A percentile compares a stretch with the other conserved stretches of the same genome.
phyloP scores from a whole-genome alignment of 768 basidiomycete genomes.

The Phanerochaete sordida region DNA sequence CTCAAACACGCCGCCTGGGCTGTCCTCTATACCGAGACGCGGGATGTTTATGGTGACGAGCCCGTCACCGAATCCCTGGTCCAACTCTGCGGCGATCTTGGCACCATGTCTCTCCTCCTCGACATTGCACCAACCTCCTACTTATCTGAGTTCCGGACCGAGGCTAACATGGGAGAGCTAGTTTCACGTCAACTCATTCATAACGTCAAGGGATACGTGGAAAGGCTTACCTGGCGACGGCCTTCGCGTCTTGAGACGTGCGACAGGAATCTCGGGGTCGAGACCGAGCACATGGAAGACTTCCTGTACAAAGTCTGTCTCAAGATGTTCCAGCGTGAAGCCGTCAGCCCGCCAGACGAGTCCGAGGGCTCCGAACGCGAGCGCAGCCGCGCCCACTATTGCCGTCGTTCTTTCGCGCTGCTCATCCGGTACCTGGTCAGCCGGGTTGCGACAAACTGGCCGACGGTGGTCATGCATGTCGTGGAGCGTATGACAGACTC shows the following conservation, averaged over 20 bases:
- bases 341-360: background rate
- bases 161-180: conserved; percentile 40
- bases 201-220: conserved; percentile 22
- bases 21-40: conserved; percentile 18
- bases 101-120: conserved; percentile 37
- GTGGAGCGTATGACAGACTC: conserved; percentile 25
- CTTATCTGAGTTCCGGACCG: conserved; percentile 36
- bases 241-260: conserved; percentile 1
- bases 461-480: conserved; percentile 32
- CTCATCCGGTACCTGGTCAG: conserved; percentile 36
- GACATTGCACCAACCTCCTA: conserved; percentile 39
- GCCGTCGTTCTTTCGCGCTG: conserved; percentile 42
- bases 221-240: conserved; percentile 38
- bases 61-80: conserved; percentile 28
- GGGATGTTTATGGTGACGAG: conserved; percentile 19
- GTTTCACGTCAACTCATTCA: conserved; percentile 10
- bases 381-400: conserved; percentile 34
- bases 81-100: conserved; percentile 35
- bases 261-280: background rate
- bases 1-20: conserved; percentile 2
- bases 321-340: background rate
- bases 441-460: conserved; percentile 43
- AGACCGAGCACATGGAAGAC: background rate
- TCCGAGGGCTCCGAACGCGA: background rate
- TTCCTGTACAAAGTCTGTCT: background rate